Conservation (phyloP, 768 basidiomycete genomes). For the Tremella fuciformis region DNA sequence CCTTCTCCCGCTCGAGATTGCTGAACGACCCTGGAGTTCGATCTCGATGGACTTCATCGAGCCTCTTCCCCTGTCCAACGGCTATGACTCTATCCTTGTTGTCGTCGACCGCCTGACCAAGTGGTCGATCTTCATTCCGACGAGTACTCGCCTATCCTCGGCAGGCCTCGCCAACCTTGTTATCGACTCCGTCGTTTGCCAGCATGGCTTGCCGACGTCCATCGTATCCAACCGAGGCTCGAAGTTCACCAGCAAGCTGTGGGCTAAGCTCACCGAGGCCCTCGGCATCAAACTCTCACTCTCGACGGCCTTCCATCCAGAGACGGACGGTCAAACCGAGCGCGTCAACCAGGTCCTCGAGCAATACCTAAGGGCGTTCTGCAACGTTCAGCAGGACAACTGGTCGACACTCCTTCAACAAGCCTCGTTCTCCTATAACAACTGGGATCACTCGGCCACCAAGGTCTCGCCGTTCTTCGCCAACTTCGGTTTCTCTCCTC, state of each 20-base stretch:
- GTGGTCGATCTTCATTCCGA: constrained; percentile 56
- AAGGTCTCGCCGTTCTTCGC: neutral
- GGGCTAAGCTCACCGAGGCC: constrained; percentile 41
- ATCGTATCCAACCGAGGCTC: constrained; percentile 45
- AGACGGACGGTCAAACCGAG: neutral
- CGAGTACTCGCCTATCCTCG: constrained; percentile 17
- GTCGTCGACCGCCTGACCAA: constrained; percentile 55
- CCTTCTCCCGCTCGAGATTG: constrained; percentile 45
- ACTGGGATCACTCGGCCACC: neutral
- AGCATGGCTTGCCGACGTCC: neutral
- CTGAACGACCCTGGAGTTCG: constrained; percentile 48
- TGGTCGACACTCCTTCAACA: neutral
- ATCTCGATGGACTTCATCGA: constrained; percentile 55
- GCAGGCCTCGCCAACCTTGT: neutral
- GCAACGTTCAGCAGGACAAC: neutral
- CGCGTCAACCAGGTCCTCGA: neutral
- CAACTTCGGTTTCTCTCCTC: neutral
- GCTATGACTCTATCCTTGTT: too few relatives aligned
- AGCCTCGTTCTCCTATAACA: neutral
- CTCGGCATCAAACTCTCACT: constrained; percentile 1
- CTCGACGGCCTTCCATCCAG: constrained; percentile 57
- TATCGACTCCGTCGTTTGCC: neutral
- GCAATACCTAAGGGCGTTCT: too few relatives aligned
- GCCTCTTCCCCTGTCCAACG: constrained; percentile 45
- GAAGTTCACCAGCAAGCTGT: constrained; percentile 47